Evolutionary conservation across 768 basidiomycete species (phyloP).

Genomic region (Suillus spraguei): DNA sequence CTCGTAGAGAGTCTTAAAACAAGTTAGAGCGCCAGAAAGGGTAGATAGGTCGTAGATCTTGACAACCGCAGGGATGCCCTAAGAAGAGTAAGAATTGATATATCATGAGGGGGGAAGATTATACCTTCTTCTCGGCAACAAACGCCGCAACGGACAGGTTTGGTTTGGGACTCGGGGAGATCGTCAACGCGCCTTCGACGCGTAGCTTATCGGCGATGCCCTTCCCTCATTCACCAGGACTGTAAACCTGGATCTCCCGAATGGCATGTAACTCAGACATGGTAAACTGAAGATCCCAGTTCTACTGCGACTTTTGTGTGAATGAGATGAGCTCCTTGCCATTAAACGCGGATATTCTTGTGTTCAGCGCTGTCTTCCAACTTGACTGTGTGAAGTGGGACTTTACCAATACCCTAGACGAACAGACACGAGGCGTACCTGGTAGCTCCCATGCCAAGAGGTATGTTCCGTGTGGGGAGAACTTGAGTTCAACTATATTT

Average conservation of each 20-base stretch:
- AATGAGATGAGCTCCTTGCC: slow-evolving; percentile 88
- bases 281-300: slow-evolving; percentile 73
- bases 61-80: slow-evolving; percentile 88
- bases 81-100: neutral
- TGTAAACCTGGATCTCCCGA: slow-evolving; percentile 80
- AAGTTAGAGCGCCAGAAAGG: slow-evolving; percentile 20
- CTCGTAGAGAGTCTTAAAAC: slow-evolving; percentile 31
- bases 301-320: slow-evolving; percentile 88
- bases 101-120: neutral
- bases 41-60: too few relatives aligned
- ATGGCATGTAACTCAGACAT: too few relatives aligned
- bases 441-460: too few relatives aligned
- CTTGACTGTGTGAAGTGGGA: too few relatives aligned
- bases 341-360: slow-evolving; percentile 50
- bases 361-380: too few relatives aligned
- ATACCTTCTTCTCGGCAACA: too few relatives aligned
- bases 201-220: slow-evolving; percentile 81
- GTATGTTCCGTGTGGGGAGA: slow-evolving; percentile 76
- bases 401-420: too few relatives aligned
- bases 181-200: slow-evolving; percentile 76
- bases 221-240: slow-evolving; percentile 77
- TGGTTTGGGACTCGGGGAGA: slow-evolving; percentile 64
- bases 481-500: slow-evolving; percentile 81
- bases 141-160: too few relatives aligned
- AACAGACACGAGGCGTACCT: too few relatives aligned